These are phyloP conservation scores for Bacidia rubella DNA, from an alignment of 495 filamentous ascomycete species.

Conservation along the genomic window DNA sequence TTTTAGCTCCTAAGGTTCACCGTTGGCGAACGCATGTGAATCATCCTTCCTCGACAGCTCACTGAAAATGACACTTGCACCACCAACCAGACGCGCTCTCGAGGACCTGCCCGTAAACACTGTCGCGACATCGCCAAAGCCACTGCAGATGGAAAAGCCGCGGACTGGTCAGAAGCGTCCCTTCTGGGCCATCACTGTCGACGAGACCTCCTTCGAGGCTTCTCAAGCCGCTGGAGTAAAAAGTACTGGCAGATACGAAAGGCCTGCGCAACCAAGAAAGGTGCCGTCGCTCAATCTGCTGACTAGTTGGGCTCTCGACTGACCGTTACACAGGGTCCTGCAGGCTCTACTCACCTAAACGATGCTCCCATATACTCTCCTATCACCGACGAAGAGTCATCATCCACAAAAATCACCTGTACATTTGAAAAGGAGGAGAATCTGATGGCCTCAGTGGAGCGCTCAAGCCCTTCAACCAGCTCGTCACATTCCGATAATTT, in stretches of 20 bases:
- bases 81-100: conserved; percentile 13
- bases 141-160: not conserved
- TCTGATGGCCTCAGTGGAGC: too few relatives aligned
- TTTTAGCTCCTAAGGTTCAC: too few relatives aligned
- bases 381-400: conserved; percentile 1
- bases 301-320: not conserved
- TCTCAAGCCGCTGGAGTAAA: not conserved
- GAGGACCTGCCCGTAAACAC: conserved; percentile 18
- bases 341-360: not conserved
- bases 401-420: too few relatives aligned
- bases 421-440: too few relatives aligned
- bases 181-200: conserved; percentile 6
- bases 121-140: not conserved
- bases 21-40: too few relatives aligned
- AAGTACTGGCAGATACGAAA: not conserved
- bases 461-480: too few relatives aligned
- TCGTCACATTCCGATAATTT: too few relatives aligned
- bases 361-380: conserved; percentile 1
- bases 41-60: not conserved
- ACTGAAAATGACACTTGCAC: conserved; percentile 9
- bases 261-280: not conserved
- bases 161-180: conserved; percentile 11
- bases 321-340: not conserved
- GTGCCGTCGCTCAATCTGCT: not conserved
- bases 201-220: conserved; percentile 3